Evolutionary conservation across 1,284 basidiomycete species (phyloP).

Genomic region (Exobasidium rhododendri): DNA sequence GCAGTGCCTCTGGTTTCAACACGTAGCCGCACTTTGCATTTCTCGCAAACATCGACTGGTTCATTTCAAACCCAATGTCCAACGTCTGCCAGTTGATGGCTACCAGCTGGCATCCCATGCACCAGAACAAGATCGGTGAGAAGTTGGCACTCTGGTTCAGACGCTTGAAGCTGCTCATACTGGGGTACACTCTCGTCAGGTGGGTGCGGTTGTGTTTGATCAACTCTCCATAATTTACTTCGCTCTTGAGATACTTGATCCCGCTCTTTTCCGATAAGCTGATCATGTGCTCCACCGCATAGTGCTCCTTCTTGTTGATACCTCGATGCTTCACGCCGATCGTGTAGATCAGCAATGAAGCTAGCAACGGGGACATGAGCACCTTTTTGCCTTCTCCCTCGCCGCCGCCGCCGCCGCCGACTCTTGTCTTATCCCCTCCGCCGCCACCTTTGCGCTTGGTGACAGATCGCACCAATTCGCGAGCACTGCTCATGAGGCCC

Average conservation of each 20-base stretch:
- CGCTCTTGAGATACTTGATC: constrained; percentile 35
- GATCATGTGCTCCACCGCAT: constrained; percentile 84
- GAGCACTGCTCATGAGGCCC: constrained; percentile 12
- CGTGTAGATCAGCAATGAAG: constrained; percentile 83
- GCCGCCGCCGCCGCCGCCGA: constrained; percentile 6
- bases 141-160: constrained; percentile 66
- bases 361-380: constrained; percentile 70
- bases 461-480: constrained; percentile 17
- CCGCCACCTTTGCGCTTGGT: constrained; percentile 8
- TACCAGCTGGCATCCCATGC: constrained; percentile 84
- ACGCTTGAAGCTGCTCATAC: constrained; percentile 63
- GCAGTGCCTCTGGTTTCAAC: constrained; percentile 78
- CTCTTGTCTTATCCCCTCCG: not conserved
- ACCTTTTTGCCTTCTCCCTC: constrained; percentile 22
- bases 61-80: constrained; percentile 68
- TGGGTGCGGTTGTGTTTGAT: constrained; percentile 85
- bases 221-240: constrained; percentile 61
- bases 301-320: constrained; percentile 82
- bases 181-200: constrained; percentile 84
- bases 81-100: constrained; percentile 98
- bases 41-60: constrained; percentile 87
- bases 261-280: constrained; percentile 76
- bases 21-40: constrained; percentile 84
- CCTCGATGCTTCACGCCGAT: constrained; percentile 92
- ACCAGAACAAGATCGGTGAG: constrained; percentile 85